Base-by-base conservation (phyloP, 208 protist genomes). In the Trypanosoma lewisi region DNA sequence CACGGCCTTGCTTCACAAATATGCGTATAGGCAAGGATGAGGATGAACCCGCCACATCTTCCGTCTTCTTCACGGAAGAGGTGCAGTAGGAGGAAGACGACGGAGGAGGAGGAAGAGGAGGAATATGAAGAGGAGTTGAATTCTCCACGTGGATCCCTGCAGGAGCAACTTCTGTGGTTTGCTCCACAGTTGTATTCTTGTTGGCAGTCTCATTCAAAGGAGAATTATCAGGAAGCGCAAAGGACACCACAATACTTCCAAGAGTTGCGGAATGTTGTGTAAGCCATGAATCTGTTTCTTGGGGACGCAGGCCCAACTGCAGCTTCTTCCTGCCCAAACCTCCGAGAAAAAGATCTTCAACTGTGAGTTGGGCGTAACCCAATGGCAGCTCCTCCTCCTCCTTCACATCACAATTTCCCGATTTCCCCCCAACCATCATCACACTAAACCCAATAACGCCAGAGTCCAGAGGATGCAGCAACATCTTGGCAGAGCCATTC, bases 1-100 rank as follows among this genome's bases (percentile, higher is more conserved):
- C 60, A n/a, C 44, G 52, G 7, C 69, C 59, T 39, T 75, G 65
- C 55, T 80, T 80, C 9, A 87, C 68, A 52, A 70, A 74, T 31
- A 88, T 65, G 47, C 62, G 67, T 23, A 89, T 45, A 39, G 16
- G 17, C 27, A n/a, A n/a, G n/a, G 45, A 33, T 37, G 39, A 23
- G 11, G 41, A 50, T 36, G 55, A 27, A 61, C 23, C 25, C 21
- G 36, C 0, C 3, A 1, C 1, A 4, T 31, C 37, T 6, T 31
- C 16, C 7, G 19, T 9, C 3, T 59, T 5, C 37, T 58, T 37
- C 48, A 27, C 21, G 16, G 28, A 53, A 30, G 28, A 48, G 42
- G 4, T 4, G 42, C 53, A 9, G 34, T 8, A 39, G 34, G 11
- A n/a, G n/a, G n/a, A n/a, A n/a, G n/a, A n/a, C n/a, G n/a, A n/a